Conservation (phyloP, 495 filamentous ascomycete genomes). For the Penicillium malachiteum region DNA sequence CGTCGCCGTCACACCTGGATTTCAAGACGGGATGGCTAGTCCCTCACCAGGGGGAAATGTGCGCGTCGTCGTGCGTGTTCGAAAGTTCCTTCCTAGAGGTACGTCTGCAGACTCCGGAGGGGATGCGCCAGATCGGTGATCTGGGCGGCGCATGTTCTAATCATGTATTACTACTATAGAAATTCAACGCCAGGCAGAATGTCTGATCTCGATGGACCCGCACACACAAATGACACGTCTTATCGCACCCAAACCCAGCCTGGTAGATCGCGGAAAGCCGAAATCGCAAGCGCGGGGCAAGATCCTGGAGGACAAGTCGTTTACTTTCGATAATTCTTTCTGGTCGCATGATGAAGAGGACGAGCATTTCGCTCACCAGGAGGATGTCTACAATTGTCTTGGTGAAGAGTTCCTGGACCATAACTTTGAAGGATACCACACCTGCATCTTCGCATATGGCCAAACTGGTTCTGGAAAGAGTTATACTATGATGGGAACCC, state of each 20-base stretch:
- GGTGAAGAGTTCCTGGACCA: conserved; percentile 98
- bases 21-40: conserved; percentile 33
- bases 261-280: conserved; percentile 62
- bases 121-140: neutral
- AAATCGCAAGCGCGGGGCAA: conserved; percentile 68
- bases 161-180: conserved; percentile 52
- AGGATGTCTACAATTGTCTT: conserved; percentile 90
- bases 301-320: conserved; percentile 80
- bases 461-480: conserved; percentile 97
- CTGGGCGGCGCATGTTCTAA: neutral
- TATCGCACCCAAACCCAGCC: conserved; percentile 57
- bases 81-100: conserved; percentile 89
- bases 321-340: conserved; percentile 97
- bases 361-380: conserved; percentile 78
- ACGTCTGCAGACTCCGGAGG: conserved; percentile 21
- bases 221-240: conserved; percentile 77
- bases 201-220: conserved; percentile 89
- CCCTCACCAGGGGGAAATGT: conserved; percentile 74
- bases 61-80: conserved; percentile 87
- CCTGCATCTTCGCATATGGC: conserved; percentile 98
- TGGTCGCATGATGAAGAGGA: conserved; percentile 83
- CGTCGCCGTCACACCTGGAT: conserved; percentile 40
- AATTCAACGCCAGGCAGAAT: conserved; percentile 72
- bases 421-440: conserved; percentile 99
- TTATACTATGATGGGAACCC: conserved; percentile 99